Evolutionary conservation across 2,329 filamentous ascomycete species (phyloP).

Genomic region (Penicillium rolfsii): DNA sequence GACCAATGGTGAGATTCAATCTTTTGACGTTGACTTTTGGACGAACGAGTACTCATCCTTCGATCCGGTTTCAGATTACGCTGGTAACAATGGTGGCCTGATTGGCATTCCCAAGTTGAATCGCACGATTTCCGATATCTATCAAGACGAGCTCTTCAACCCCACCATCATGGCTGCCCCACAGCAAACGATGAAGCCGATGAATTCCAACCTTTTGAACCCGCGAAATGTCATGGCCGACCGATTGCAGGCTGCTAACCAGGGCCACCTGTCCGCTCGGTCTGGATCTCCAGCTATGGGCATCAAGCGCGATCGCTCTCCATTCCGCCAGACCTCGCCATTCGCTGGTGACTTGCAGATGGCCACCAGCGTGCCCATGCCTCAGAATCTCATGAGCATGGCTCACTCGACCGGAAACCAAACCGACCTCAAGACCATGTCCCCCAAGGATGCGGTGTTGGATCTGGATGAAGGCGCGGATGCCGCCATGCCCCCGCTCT

Average conservation of each 20-base stretch:
- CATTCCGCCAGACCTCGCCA: slow-evolving; percentile 74
- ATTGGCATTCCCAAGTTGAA: slow-evolving; percentile 73
- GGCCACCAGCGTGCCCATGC: slow-evolving; percentile 41
- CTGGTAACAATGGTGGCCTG: slow-evolving; percentile 41
- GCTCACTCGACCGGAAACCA: slow-evolving; percentile 33
- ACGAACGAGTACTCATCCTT: slow-evolving; percentile 70
- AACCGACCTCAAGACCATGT: slow-evolving; percentile 77
- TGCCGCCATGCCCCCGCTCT: slow-evolving; percentile 68
- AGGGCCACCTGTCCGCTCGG: slow-evolving; percentile 67
- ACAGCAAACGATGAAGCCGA: slow-evolving; percentile 42
- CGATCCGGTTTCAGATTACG: slow-evolving; percentile 60
- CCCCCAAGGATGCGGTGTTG: slow-evolving; percentile 86
- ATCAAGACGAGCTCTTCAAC: slow-evolving; percentile 82
- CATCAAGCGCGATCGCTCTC: slow-evolving; percentile 70
- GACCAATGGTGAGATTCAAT: slow-evolving; percentile 58
- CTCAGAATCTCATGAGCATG: slow-evolving; percentile 38
- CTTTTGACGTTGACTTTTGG: slow-evolving; percentile 48
- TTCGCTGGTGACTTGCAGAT: slow-evolving; percentile 57
- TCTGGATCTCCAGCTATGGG: slow-evolving; percentile 59
- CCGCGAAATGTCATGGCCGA: slow-evolving; percentile 71
- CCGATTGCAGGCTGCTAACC: slow-evolving; percentile 77
- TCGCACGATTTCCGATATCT: slow-evolving; percentile 83
- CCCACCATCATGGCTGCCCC: slow-evolving; percentile 44
- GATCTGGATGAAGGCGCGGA: slow-evolving; percentile 78
- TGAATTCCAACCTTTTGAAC: slow-evolving; percentile 45